phyloP scores from a whole-genome alignment of 1,284 basidiomycete genomes.

The Singerocomus rubriflavus region DNA sequence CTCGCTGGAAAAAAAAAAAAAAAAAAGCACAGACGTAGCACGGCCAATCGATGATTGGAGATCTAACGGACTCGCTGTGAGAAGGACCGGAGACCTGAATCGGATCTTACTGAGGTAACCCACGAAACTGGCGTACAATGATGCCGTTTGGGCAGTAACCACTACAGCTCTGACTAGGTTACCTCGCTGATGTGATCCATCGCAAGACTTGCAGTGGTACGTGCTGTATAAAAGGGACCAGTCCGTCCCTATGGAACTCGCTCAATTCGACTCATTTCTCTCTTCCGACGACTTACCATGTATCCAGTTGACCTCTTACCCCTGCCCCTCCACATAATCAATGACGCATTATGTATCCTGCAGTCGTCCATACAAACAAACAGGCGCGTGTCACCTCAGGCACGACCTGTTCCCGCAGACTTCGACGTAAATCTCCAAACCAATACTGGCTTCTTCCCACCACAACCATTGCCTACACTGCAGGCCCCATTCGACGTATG shows the following conservation, averaged over 20 bases:
- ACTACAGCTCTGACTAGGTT: constrained; percentile 35
- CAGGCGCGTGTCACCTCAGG: constrained; percentile 19
- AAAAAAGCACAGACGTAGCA: constrained; percentile 20
- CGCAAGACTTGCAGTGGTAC: constrained; percentile 32
- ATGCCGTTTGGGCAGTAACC: constrained; percentile 32
- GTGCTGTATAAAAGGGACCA: constrained; percentile 33
- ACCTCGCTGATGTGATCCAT: constrained; percentile 33
- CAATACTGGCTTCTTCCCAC: constrained; percentile 88
- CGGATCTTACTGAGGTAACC: constrained; percentile 24
- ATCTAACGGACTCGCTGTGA: constrained; percentile 21
- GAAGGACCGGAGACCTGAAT: constrained; percentile 16
- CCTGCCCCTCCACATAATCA: constrained; percentile 37
- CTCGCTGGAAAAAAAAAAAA: neutral
- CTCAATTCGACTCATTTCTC: constrained; percentile 6
- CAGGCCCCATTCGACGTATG: constrained; percentile 59
- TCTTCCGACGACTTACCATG: constrained; percentile 20
- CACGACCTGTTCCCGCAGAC: constrained; percentile 39
- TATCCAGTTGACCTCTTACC: constrained; percentile 36
- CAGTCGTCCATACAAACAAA: constrained; percentile 26
- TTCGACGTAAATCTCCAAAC: constrained; percentile 77
- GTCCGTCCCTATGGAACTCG: neutral
- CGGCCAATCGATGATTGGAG: constrained; percentile 23
- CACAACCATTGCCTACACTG: constrained; percentile 61
- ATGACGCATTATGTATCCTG: constrained; percentile 26
- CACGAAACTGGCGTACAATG: constrained; percentile 21